Percentiles rank a stretch among this genome's conserved stretches.
Evolutionary conservation across 2,329 filamentous ascomycete species (phyloP).

Genomic region (Neoarthrinium moseri): DNA sequence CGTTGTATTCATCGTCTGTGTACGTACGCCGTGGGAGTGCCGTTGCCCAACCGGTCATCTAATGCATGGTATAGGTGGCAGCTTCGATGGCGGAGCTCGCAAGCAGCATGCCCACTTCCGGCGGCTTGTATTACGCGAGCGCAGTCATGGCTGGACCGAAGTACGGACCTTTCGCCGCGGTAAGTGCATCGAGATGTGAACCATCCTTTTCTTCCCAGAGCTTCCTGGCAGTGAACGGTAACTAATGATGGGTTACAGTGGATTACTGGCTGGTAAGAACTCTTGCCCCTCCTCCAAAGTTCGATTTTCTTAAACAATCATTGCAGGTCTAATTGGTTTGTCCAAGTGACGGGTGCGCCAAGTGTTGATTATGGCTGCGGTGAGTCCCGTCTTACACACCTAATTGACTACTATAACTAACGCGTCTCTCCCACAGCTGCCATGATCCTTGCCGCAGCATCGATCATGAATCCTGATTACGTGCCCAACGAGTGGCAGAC

Average conservation of each 20-base stretch:
- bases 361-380: conserved; percentile 31
- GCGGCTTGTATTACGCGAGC: conserved; percentile 72
- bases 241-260: conserved; percentile 14
- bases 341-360: conserved; percentile 30
- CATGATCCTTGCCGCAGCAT: conserved; percentile 70
- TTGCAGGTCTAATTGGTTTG: conserved; percentile 25
- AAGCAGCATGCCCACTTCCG: conserved; percentile 70
- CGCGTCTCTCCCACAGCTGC: conserved; percentile 37
- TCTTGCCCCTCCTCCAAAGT: neutral
- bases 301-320: neutral
- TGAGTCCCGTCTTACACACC: conserved; percentile 14
- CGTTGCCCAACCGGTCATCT: neutral
- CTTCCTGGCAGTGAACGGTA: neutral
- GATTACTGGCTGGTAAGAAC: conserved; percentile 28
- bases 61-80: conserved; percentile 37
- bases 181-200: neutral
- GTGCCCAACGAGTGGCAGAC: conserved; percentile 64
- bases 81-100: conserved; percentile 70
- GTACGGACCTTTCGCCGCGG: conserved; percentile 28
- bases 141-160: conserved; percentile 60
- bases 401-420: neutral
- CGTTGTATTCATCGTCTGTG: conserved; percentile 69
- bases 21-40: conserved; percentile 38
- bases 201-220: too few relatives aligned
- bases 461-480: conserved; percentile 67